phyloP scores from a whole-genome alignment of 2,329 filamentous ascomycete species.

The Xylaria hypoxylon region DNA sequence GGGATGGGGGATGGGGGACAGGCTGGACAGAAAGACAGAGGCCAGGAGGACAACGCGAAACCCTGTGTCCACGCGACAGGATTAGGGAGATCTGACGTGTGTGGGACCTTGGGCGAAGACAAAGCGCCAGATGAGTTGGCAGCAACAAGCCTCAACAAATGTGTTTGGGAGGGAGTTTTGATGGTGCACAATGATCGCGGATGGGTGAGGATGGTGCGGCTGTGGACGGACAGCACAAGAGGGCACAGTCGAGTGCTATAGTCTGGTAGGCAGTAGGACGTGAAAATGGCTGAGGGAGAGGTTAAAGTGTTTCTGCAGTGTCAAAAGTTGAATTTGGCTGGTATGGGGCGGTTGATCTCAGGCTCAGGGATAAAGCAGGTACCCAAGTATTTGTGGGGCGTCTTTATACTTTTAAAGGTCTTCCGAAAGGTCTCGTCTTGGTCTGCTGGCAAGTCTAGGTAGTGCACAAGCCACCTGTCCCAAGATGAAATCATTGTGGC shows the following conservation, averaged over 20 bases:
- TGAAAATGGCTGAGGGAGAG: conserved; percentile 44
- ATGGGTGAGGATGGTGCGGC: conserved; percentile 33
- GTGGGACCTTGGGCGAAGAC: conserved; percentile 44
- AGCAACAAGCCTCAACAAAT: conserved; percentile 38
- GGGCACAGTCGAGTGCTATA: conserved; percentile 37
- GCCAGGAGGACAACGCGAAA: conserved; percentile 46
- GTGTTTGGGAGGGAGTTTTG: conserved; percentile 15
- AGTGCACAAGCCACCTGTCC: conserved; percentile 25
- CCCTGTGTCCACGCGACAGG: conserved; percentile 53
- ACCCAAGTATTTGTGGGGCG: conserved; percentile 23
- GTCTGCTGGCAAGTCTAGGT: not conserved
- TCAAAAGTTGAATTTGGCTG: conserved; percentile 49
- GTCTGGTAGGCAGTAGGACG: conserved; percentile 30
- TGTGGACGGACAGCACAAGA: conserved; percentile 30
- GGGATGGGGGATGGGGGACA: conserved; percentile 19
- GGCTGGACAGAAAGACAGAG: conserved; percentile 37
- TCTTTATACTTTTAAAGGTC: not conserved
- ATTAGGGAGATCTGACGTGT: conserved; percentile 51
- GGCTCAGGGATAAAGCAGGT: conserved; percentile 39
- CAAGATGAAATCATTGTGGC: conserved; percentile 26
- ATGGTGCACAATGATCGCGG: conserved; percentile 42
- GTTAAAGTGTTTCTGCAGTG: conserved; percentile 43
- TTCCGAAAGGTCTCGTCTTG: not conserved
- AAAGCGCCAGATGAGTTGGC: conserved; percentile 36
- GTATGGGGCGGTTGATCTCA: conserved; percentile 43